Percentiles rank a stretch among this genome's conserved stretches.
Conservation (phyloP, 176 grass and related monocot genomes). For the Rhipidocladum racemiflorum region DNA sequence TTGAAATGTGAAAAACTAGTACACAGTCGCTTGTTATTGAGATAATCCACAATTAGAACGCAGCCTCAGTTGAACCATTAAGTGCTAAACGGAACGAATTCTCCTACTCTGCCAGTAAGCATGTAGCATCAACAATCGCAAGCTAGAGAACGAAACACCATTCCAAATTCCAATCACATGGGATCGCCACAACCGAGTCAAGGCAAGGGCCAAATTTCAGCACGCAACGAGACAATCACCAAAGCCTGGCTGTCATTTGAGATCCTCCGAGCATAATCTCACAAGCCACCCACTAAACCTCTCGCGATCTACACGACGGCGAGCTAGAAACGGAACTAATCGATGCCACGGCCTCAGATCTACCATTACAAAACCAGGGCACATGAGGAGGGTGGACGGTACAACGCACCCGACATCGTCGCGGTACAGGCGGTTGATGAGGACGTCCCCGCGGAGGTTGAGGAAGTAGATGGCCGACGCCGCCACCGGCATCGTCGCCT, state of each 20-base stretch:
- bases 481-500: constrained; percentile 85
- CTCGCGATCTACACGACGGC: constrained; percentile 24
- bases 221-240: background rate
- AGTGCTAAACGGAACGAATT: constrained; percentile 26
- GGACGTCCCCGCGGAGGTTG: constrained; percentile 88
- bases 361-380: constrained; percentile 18
- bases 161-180: constrained; percentile 1
- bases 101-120: background rate
- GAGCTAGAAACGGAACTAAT: constrained; percentile 8
- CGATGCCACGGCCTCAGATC: constrained; percentile 33
- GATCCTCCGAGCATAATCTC: background rate
- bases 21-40: background rate
- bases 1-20: background rate
- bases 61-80: background rate
- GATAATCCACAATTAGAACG: background rate
- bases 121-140: constrained; percentile 8
- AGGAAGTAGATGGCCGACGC: constrained; percentile 94
- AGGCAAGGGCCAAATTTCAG: constrained; percentile 14
- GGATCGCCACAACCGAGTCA: background rate
- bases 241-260: background rate
- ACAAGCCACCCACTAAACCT: background rate
- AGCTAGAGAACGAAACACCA: background rate
- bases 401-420: constrained; percentile 83
- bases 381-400: background rate
- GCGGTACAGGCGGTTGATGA: constrained; percentile 96